These are phyloP conservation scores for Capsicum pubescens DNA, from an alignment of 257 asterid genomes.

Conservation along the genomic window DNA sequence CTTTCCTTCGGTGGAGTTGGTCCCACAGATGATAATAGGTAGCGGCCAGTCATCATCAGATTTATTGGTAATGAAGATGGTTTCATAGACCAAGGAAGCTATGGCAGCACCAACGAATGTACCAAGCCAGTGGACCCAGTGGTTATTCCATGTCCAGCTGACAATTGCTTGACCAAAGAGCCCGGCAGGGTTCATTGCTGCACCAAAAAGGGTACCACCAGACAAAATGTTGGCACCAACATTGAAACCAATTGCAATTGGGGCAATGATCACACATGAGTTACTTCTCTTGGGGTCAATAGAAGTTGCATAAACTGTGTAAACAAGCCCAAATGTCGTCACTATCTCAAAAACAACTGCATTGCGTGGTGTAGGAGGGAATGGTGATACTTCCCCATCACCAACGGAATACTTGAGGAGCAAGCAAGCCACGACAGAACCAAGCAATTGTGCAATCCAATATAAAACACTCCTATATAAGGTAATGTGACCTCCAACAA, in stretches of 20 bases:
- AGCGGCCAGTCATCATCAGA: slow-evolving; percentile 52
- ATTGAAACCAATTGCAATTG: slow-evolving; percentile 71
- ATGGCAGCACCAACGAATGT: slow-evolving; percentile 68
- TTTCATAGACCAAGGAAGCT: slow-evolving; percentile 64
- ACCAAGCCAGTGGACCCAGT: slow-evolving; percentile 87
- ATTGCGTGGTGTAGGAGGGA: slow-evolving; percentile 48
- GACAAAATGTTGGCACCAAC: slow-evolving; percentile 53
- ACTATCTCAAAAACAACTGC: slow-evolving; percentile 54
- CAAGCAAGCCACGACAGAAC: slow-evolving; percentile 52
- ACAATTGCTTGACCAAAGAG: slow-evolving; percentile 58
- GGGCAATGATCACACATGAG: slow-evolving; percentile 60
- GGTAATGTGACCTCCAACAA: background rate
- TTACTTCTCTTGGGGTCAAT: slow-evolving; percentile 80
- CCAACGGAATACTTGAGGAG: slow-evolving; percentile 68
- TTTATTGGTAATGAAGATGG: slow-evolving; percentile 53
- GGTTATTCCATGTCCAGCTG: slow-evolving; percentile 57
- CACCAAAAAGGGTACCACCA: slow-evolving; percentile 68
- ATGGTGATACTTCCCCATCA: slow-evolving; percentile 69
- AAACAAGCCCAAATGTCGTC: slow-evolving; percentile 47
- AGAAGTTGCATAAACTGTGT: slow-evolving; percentile 57
- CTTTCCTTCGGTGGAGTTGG: no score
- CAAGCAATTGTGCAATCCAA: background rate
- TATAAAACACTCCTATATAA: no score
- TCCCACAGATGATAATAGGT: slow-evolving; percentile 27
- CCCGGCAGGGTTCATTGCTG: slow-evolving; percentile 87